Conservation (phyloP, 495 filamentous ascomycete species). For the Baudoinia panamericana region DNA sequence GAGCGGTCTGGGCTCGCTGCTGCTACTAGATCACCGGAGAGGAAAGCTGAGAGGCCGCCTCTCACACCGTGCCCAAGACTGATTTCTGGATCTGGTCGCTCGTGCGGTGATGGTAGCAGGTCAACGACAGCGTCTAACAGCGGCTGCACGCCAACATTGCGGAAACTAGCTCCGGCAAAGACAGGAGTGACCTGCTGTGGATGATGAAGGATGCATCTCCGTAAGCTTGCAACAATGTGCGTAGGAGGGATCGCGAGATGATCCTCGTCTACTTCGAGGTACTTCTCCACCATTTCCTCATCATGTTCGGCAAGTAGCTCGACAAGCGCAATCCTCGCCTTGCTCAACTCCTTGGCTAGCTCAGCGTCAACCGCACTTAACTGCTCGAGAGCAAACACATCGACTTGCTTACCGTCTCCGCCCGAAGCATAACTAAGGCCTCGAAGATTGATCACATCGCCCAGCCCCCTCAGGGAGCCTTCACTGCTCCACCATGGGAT, state of each 20-base stretch:
- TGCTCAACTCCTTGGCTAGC: constrained; percentile 57
- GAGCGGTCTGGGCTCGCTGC: constrained; percentile 30
- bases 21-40: constrained; percentile 36
- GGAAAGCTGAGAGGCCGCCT: constrained; percentile 39
- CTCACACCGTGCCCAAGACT: constrained; percentile 42
- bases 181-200: constrained; percentile 60
- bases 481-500: constrained; percentile 83
- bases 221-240: constrained; percentile 59
- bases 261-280: constrained; percentile 62
- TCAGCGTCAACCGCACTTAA: constrained; percentile 37
- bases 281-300: constrained; percentile 70
- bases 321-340: constrained; percentile 62
- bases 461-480: constrained; percentile 64
- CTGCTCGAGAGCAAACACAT: constrained; percentile 37
- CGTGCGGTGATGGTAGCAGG: constrained; percentile 68
- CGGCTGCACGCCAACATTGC: constrained; percentile 88
- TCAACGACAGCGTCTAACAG: constrained; percentile 79
- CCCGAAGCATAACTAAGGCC: constrained; percentile 45
- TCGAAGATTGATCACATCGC: constrained; percentile 56
- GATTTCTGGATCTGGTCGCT: constrained; percentile 67
- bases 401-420: constrained; percentile 52
- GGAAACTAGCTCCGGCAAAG: constrained; percentile 83
- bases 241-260: constrained; percentile 48
- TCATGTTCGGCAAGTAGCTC: constrained; percentile 81
- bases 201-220: constrained; percentile 50